Evolutionary conservation across 768 basidiomycete genomes (phyloP), one percentile per base, ranked within the genome.

Genomic region (Hebeloma cylindrosporum): DNA sequence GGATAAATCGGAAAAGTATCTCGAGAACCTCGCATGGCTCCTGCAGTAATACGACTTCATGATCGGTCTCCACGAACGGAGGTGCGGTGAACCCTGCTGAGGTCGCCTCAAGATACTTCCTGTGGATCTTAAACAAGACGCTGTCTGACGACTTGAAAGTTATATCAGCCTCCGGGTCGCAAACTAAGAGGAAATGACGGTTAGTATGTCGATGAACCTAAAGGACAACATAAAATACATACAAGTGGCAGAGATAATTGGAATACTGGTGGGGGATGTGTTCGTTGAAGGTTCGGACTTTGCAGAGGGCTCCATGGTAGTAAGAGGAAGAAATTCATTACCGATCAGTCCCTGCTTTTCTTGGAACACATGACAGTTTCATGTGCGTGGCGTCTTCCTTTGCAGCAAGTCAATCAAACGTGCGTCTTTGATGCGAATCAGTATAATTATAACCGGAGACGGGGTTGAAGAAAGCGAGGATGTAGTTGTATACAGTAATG

Each of bases 1-100:
- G 39, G 11, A 50, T 39, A 28, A 49, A 53, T 17, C 39, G 43
- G 33, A 53, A 53, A n/a, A 53, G 41, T 1, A 53, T 21, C 27
- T 53, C 44, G 14, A 53, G 44, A 18, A 32, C 36, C 10, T 46
- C 40, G 7, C 26, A 11, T 22, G 20, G 14, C 17, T 53, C 52
- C 9, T 7, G 11, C 2, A 53, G 40, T 5, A 11, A n/a, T 11
- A 53, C 35, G n/a, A 29, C 23, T 22, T 38, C 40, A 10, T 41
- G 21, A 11, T 27, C 18, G 4, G 11, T 8, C 1, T 20, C 20
- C 21, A 23, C 14, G 25, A 28, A 10, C 21, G 31, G 25, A 16
- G 44, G 21, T 11, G 30, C 22, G 2, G 42, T 16, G 27, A 53
- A 45, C 1, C 43, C 48, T 4, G 27, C 44, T n/a, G 42, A 46